These are phyloP conservation scores for Septoria linicola DNA, from an alignment of 2,329 filamentous ascomycete species.

Conservation along the genomic window DNA sequence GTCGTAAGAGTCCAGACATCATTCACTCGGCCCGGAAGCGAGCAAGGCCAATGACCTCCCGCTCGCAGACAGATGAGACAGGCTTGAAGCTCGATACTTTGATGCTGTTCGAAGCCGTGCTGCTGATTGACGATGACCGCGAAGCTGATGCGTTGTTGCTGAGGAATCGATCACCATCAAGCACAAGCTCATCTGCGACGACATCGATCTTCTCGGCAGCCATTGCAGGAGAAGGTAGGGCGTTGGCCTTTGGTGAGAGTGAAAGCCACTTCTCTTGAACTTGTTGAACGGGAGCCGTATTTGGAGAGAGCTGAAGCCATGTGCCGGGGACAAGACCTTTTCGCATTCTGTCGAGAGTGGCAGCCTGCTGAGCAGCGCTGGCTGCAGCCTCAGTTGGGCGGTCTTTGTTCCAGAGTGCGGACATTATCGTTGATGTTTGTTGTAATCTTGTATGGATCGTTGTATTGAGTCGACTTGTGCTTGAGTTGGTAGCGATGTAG, in stretches of 20 bases:
- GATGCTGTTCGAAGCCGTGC: constrained; percentile 7
- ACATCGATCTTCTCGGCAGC: background rate
- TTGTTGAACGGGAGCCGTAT: constrained; percentile 2
- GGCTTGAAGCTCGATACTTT: constrained; percentile 1
- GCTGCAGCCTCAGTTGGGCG: background rate
- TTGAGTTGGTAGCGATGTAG: too few relatives aligned
- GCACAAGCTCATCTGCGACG: constrained; percentile 10
- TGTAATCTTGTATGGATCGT: background rate
- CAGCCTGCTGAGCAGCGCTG: constrained; percentile 7
- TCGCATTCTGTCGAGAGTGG: constrained; percentile 14
- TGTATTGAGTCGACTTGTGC: background rate
- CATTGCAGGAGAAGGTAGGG: constrained; percentile 12
- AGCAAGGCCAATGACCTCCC: constrained; percentile 14
- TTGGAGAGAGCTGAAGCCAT: constrained; percentile 24
- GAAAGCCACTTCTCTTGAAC: constrained; percentile 14
- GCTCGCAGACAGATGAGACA: constrained; percentile 13
- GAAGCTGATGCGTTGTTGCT: constrained; percentile 14
- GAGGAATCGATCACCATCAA: constrained; percentile 12
- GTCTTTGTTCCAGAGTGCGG: constrained; percentile 20
- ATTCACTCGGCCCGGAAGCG: constrained; percentile 19
- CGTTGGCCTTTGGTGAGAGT: constrained; percentile 2
- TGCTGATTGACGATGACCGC: constrained; percentile 12
- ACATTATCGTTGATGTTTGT: constrained; percentile 21
- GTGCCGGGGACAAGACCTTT: constrained; percentile 21
- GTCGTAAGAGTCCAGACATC: background rate